phyloP scores from a whole-genome alignment of 2,329 filamentous ascomycete species.

The Fusarium torreyae region DNA sequence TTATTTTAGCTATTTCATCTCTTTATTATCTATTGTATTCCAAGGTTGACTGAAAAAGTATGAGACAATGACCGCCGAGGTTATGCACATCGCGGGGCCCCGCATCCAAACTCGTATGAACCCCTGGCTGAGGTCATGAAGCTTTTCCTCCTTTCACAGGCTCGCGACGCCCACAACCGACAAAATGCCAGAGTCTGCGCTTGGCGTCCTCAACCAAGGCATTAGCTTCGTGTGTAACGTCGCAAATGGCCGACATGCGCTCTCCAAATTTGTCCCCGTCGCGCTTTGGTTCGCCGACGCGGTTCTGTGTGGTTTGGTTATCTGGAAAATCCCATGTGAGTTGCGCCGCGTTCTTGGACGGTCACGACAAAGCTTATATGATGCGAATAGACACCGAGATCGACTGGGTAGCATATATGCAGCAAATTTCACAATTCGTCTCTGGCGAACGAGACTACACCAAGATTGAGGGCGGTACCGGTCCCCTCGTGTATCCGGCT shows the following conservation, averaged over 20 bases:
- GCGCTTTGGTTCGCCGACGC: conserved; percentile 80
- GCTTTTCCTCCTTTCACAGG: conserved; percentile 35
- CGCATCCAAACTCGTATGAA: conserved; percentile 35
- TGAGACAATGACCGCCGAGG: conserved; percentile 7
- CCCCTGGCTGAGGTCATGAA: conserved; percentile 27
- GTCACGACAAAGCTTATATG: conserved; percentile 18
- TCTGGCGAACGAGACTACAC: conserved; percentile 91
- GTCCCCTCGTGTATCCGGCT: conserved; percentile 94
- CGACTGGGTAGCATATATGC: conserved; percentile 97
- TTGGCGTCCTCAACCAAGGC: conserved; percentile 48
- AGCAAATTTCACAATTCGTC: conserved; percentile 86
- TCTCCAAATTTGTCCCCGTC: conserved; percentile 68
- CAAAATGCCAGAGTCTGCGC: conserved; percentile 50
- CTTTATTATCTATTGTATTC: too few relatives aligned
- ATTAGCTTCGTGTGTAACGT: conserved; percentile 59
- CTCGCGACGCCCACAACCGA: conserved; percentile 7
- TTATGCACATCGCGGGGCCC: conserved; percentile 50
- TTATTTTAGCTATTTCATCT: background rate
- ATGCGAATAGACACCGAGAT: conserved; percentile 85
- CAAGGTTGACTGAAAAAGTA: background rate
- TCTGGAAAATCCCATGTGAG: conserved; percentile 88
- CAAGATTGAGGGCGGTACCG: conserved; percentile 87
- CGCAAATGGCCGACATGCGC: conserved; percentile 63
- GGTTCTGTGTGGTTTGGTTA: conserved; percentile 79
- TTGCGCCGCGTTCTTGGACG: conserved; percentile 9